These are phyloP conservation scores for Phytophthora nicotianae DNA, from an alignment of 352 stramenopile genomes.

Conservation along the genomic window DNA sequence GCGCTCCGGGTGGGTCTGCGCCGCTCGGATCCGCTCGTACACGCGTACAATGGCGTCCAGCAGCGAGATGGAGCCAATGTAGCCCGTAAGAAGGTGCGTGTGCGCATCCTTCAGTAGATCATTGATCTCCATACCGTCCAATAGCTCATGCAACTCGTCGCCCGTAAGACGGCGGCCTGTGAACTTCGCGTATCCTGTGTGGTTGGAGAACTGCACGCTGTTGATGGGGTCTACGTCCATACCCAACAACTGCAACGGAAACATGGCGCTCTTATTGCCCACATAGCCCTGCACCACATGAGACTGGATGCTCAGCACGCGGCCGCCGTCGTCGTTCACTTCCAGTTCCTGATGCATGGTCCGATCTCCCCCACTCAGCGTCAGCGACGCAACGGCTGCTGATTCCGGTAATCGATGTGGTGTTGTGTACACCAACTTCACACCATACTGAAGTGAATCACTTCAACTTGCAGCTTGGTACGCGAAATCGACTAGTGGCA, in stretches of 20 bases:
- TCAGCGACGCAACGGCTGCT: not conserved
- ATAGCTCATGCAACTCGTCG: conserved; percentile 77
- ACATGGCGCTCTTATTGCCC: conserved; percentile 87
- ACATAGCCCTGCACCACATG: conserved; percentile 90
- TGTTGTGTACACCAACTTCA: conserved; percentile 22
- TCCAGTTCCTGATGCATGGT: conserved; percentile 20
- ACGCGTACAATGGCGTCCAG: conserved; percentile 76
- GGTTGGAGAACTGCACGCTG: conserved; percentile 89
- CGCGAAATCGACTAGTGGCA: too few relatives aligned
- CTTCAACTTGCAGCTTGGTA: conserved; percentile 2
- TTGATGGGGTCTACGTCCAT: conserved; percentile 91
- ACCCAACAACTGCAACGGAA: conserved; percentile 83
- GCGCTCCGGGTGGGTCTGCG: conserved; percentile 50
- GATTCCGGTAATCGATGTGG: conserved; percentile 26
- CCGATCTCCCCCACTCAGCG: too few relatives aligned
- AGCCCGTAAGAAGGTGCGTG: conserved; percentile 84
- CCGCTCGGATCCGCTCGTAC: conserved; percentile 58
- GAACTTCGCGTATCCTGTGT: conserved; percentile 83
- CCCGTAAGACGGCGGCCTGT: conserved; percentile 71
- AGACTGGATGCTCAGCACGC: conserved; percentile 89
- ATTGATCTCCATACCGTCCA: conserved; percentile 82
- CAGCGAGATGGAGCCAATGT: conserved; percentile 73
- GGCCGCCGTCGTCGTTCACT: conserved; percentile 44
- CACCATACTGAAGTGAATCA: not conserved
- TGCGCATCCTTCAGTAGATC: conserved; percentile 68